These are phyloP conservation scores for Gaertneriomyces semiglobifer DNA, from an alignment of 192 early-diverging fungal species.

Conservation along the genomic window DNA sequence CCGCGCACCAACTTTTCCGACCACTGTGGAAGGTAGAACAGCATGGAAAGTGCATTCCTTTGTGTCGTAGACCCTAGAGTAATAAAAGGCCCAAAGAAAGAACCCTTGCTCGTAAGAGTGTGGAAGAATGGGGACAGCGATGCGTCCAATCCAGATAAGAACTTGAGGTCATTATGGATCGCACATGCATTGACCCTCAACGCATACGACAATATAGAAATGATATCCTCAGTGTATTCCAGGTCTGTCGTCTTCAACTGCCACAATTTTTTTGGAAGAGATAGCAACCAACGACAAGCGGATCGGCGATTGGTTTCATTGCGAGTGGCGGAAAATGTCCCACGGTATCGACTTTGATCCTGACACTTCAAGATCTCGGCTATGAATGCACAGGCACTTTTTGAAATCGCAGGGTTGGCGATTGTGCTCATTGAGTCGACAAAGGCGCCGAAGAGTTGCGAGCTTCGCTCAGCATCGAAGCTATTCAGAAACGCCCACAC, in stretches of 20 bases:
- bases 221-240: constrained; percentile 17
- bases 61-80: constrained; percentile 7
- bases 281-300: constrained; percentile 5
- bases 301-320: too few relatives aligned
- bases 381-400: too few relatives aligned
- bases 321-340: too few relatives aligned
- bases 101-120: constrained; percentile 18
- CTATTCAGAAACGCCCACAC: constrained; percentile 27
- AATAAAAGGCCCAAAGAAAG: constrained; percentile 25
- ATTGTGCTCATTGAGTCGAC: too few relatives aligned
- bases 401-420: too few relatives aligned
- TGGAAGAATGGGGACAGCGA: constrained; percentile 21
- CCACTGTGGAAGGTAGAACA: constrained; percentile 23
- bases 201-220: constrained; percentile 10
- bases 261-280: constrained; percentile 26
- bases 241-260: constrained; percentile 18
- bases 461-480: not conserved
- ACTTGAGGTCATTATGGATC: not conserved
- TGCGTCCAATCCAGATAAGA: constrained; percentile 1
- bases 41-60: not conserved
- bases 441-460: not conserved
- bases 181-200: constrained; percentile 7
- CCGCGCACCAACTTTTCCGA: constrained; percentile 21
- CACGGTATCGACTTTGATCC: too few relatives aligned
- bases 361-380: too few relatives aligned